Evolutionary conservation across 306 rosid species (phyloP).

Genomic region (Quercus robur): DNA sequence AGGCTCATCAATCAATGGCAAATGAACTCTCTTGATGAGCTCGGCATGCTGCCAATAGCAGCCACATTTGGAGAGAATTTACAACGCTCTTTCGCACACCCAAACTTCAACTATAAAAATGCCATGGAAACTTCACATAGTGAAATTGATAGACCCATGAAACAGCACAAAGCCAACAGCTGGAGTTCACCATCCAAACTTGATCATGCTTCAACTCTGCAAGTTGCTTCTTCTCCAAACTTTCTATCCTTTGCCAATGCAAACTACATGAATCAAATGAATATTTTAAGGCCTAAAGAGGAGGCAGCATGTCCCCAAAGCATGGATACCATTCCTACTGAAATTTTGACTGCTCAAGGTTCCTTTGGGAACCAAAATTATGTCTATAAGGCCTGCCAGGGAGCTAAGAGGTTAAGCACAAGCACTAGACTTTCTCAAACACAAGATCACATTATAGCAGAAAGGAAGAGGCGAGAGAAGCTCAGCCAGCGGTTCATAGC

Average conservation of each 20-base stretch:
- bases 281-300: conserved; percentile 56
- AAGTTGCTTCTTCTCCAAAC: conserved; percentile 39
- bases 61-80: conserved; percentile 61
- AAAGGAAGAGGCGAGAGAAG: conserved; percentile 85
- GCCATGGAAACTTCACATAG: conserved; percentile 31
- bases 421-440: conserved; percentile 52
- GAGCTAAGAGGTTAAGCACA: conserved; percentile 33
- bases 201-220: conserved; percentile 34
- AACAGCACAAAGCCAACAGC: conserved; percentile 44
- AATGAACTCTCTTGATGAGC: conserved; percentile 50
- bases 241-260: conserved; percentile 49
- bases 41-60: conserved; percentile 38
- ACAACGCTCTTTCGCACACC: conserved; percentile 41
- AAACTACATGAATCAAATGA: conserved; percentile 46
- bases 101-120: conserved; percentile 42
- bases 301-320: conserved; percentile 40
- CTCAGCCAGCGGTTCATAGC: conserved; percentile 88
- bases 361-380: conserved; percentile 38
- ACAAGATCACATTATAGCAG: conserved; percentile 84
- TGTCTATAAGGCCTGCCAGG: conserved; percentile 36
- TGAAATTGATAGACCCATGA: conserved; percentile 39
- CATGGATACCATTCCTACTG: conserved; percentile 33
- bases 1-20: conserved; percentile 59
- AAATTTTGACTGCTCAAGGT: conserved; percentile 46
- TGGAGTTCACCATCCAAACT: conserved; percentile 42